Conservation (phyloP, 2,329 filamentous ascomycete genomes). For the Pezicula carpinea region DNA sequence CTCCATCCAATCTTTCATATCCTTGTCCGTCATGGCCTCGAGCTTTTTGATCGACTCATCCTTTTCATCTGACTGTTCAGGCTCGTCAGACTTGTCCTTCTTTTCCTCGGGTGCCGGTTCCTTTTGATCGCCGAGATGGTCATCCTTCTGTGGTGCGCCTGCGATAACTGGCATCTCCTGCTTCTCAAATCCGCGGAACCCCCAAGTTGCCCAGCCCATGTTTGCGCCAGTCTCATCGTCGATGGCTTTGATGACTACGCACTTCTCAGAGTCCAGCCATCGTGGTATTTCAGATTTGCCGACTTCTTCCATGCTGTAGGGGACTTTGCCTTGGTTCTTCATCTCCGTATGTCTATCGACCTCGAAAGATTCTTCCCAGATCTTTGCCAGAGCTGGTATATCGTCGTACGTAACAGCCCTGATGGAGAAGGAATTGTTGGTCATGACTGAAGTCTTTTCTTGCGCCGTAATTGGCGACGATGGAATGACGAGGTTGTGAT, state of each 20-base stretch:
- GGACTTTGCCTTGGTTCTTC: slow-evolving; percentile 27
- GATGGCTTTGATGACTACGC: slow-evolving; percentile 30
- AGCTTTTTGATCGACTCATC: slow-evolving; percentile 23
- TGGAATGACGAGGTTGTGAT: too few species aligned
- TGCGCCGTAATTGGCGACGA: too few species aligned
- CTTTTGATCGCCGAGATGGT: neutral
- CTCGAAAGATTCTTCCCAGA: slow-evolving; percentile 29
- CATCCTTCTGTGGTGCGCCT: slow-evolving; percentile 10
- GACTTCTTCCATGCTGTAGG: slow-evolving; percentile 24
- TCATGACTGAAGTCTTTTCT: too few species aligned
- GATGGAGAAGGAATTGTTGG: too few species aligned
- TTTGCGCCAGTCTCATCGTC: slow-evolving; percentile 25
- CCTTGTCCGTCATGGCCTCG: slow-evolving; percentile 24
- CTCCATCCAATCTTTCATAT: slow-evolving; percentile 26
- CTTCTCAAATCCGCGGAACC: slow-evolving; percentile 22
- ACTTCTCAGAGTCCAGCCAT: slow-evolving; percentile 21
- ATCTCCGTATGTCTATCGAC: slow-evolving; percentile 30
- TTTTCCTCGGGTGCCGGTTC: neutral
- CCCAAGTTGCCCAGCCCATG: slow-evolving; percentile 33
- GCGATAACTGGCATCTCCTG: too few species aligned
- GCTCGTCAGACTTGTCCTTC: neutral
- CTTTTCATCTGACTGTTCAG: neutral
- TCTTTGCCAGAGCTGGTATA: slow-evolving; percentile 25
- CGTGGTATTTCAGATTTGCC: slow-evolving; percentile 14
- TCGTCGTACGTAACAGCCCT: too few species aligned